Conservation (phyloP, 495 filamentous ascomycete genomes). For the Aspergillus avenaceus region DNA sequence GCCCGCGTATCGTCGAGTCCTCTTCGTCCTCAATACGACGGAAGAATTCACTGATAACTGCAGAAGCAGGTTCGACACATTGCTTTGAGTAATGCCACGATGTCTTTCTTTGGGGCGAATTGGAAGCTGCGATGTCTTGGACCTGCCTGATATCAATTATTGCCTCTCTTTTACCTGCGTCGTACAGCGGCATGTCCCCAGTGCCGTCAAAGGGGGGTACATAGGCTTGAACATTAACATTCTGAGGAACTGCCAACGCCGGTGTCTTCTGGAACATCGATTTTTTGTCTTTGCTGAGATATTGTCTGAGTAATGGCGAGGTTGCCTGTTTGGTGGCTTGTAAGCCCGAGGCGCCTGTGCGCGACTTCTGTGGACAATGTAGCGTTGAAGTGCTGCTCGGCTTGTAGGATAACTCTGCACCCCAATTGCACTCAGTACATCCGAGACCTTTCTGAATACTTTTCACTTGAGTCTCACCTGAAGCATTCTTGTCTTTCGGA, state of each 20-base stretch:
- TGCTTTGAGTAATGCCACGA: conserved; percentile 6
- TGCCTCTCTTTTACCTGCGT: background rate
- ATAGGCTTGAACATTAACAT: conserved; percentile 28
- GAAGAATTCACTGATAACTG: conserved; percentile 9
- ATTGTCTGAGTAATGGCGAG: conserved; percentile 12
- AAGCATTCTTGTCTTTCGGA: background rate
- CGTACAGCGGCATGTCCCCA: conserved; percentile 6
- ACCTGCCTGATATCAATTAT: background rate
- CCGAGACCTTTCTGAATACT: background rate
- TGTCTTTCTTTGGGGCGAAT: background rate
- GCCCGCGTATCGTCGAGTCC: conserved; percentile 5
- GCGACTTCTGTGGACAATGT: background rate
- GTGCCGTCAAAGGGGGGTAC: conserved; percentile 25
- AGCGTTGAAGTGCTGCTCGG: background rate
- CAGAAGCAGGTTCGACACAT: conserved; percentile 2
- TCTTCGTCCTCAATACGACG: conserved; percentile 9
- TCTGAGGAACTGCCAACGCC: conserved; percentile 20
- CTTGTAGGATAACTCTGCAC: background rate
- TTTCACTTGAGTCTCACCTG: background rate
- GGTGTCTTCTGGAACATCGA: conserved; percentile 19
- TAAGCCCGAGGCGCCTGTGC: background rate
- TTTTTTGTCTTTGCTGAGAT: conserved; percentile 14
- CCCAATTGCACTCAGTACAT: background rate
- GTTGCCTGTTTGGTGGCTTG: background rate
- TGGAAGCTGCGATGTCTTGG: background rate